phyloP scores from a whole-genome alignment of 805 yeast species.

The Sugiyamaella boreocaroliniensis region DNA sequence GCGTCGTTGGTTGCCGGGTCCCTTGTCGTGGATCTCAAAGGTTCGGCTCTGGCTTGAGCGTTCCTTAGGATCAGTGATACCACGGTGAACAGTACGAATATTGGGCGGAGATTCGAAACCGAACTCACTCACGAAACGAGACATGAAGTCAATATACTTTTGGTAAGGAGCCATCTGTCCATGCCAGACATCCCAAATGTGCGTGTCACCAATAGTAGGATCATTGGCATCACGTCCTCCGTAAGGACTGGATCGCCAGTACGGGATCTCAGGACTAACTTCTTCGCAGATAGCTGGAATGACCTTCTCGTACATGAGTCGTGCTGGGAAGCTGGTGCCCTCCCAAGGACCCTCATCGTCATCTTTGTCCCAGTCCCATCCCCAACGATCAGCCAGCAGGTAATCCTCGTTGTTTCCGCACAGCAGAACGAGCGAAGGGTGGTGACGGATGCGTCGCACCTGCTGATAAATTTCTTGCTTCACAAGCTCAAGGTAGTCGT shows the following conservation, averaged over 20 bases:
- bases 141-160: conserved; percentile 38
- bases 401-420: conserved; percentile 45
- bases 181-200: conserved; percentile 49
- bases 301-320: conserved; percentile 35
- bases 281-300: conserved; percentile 1
- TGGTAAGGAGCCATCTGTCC: conserved; percentile 39
- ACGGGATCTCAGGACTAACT: conserved; percentile 9
- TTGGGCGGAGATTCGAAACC: conserved; percentile 45
- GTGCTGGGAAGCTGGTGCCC: conserved; percentile 35
- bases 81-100: conserved; percentile 30
- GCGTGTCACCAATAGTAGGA: conserved; percentile 41
- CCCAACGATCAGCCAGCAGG: conserved; percentile 34
- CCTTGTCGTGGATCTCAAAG: conserved; percentile 43
- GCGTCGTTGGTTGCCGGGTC: conserved; percentile 40
- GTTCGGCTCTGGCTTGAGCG: conserved; percentile 38
- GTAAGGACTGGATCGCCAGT: conserved; percentile 41
- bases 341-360: conserved; percentile 13
- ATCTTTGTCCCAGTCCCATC: conserved; percentile 13
- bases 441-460: conserved; percentile 36
- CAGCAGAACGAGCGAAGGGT: conserved; percentile 35
- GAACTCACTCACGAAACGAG: conserved; percentile 46
- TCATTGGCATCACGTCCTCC: conserved; percentile 28
- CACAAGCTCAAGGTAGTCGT: conserved; percentile 32
- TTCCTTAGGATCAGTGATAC: conserved; percentile 35
- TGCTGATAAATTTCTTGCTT: conserved; percentile 34